Evolutionary conservation across 306 rosid genomes (phyloP).

Genomic region (Vigna trinervia): DNA sequence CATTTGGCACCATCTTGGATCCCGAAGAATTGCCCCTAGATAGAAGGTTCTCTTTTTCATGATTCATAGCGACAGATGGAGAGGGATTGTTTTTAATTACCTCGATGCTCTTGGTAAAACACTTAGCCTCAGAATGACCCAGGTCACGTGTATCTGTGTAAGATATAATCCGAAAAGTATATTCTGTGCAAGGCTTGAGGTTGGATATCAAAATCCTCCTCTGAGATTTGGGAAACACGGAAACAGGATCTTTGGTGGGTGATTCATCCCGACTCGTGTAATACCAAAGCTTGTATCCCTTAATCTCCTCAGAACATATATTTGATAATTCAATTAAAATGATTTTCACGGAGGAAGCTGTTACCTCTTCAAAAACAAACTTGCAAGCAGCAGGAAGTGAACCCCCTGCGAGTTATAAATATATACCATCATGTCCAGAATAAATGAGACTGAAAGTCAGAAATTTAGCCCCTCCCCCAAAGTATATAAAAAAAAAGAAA

Average conservation of each 20-base stretch:
- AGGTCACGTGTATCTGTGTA: conserved; percentile 74
- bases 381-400: conserved; percentile 98
- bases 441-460: conserved; percentile 36
- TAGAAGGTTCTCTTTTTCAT: conserved; percentile 51
- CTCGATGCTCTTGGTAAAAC: conserved; percentile 88
- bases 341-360: conserved; percentile 74
- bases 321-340: conserved; percentile 74
- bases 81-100: conserved; percentile 56
- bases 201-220: conserved; percentile 89
- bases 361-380: conserved; percentile 89
- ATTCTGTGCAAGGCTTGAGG: conserved; percentile 89
- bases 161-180: conserved; percentile 82
- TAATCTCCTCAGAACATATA: conserved; percentile 56
- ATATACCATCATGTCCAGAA: conserved; percentile 38
- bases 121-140: conserved; percentile 93
- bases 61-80: conserved; percentile 45
- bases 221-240: conserved; percentile 81
- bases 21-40: conserved; percentile 55
- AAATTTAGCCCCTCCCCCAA: not conserved
- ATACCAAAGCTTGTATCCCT: conserved; percentile 98
- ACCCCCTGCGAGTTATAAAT: conserved; percentile 65
- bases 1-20: conserved; percentile 55
- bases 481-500: not conserved
- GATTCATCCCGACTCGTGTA: conserved; percentile 72
- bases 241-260: conserved; percentile 71